Percentiles rank a stretch among this genome's conserved stretches.
phyloP scores from a whole-genome alignment of 1,139 yeast species.

The Sugiyamaella japonica region DNA sequence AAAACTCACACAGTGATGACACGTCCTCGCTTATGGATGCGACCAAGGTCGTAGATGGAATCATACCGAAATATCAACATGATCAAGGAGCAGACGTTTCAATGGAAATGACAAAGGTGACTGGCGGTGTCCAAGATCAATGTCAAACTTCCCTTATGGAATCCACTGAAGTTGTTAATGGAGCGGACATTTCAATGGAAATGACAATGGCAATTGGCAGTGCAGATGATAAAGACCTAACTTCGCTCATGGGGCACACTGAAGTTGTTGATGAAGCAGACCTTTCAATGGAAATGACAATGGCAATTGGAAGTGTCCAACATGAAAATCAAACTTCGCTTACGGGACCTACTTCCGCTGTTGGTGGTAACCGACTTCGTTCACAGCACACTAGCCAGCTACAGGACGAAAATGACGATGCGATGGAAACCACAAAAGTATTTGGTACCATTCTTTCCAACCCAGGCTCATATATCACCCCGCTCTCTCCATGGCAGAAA shows the following conservation, averaged over 20 bases:
- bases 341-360: no score
- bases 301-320: slow-evolving; percentile 15
- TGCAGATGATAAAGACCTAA: no score
- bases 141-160: no score
- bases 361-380: not conserved
- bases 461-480: not conserved
- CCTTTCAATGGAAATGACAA: slow-evolving; percentile 20
- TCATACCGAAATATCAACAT: not conserved
- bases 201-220: no score
- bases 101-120: no score
- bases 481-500: slow-evolving; percentile 4
- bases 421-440: slow-evolving; percentile 9
- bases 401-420: slow-evolving; percentile 1
- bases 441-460: slow-evolving; percentile 1
- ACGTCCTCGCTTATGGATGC: slow-evolving; percentile 8
- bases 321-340: no score
- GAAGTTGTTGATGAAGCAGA: no score
- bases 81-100: no score
- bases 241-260: no score
- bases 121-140: no score
- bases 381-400: not conserved
- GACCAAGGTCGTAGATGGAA: slow-evolving; percentile 10
- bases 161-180: no score
- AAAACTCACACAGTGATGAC: not conserved
- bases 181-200: no score